These are phyloP conservation scores for Xylaria sp. DNA, from an alignment of 2,329 filamentous ascomycete species.

Conservation along the genomic window DNA sequence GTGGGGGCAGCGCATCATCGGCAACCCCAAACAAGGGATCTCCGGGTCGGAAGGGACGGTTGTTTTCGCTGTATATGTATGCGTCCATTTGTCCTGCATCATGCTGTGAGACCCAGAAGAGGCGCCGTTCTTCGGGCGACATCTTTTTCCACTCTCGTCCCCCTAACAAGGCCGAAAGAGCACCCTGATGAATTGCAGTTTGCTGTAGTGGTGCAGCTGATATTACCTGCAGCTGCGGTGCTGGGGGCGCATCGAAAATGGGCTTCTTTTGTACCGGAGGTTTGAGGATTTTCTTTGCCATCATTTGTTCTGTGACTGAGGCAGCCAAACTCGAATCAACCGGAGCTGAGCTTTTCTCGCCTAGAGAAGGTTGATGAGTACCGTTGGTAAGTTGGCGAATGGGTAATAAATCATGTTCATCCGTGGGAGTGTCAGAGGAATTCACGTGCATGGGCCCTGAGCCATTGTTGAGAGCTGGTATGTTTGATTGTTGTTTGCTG, in stretches of 20 bases:
- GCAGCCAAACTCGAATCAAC: neutral
- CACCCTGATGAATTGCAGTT: neutral
- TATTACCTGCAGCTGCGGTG: neutral
- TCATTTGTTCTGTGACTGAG: slow-evolving; percentile 4
- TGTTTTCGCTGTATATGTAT: slow-evolving; percentile 53
- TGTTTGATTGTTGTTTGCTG: slow-evolving; percentile 16
- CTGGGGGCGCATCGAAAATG: neutral
- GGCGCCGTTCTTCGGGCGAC: slow-evolving; percentile 38
- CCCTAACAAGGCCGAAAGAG: slow-evolving; percentile 25
- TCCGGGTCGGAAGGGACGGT: slow-evolving; percentile 45
- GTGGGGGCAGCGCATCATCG: slow-evolving; percentile 30
- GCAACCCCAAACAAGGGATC: slow-evolving; percentile 39
- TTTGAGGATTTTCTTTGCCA: slow-evolving; percentile 3
- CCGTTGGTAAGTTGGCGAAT: slow-evolving; percentile 12
- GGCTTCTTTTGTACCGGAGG: neutral
- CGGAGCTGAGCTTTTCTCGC: slow-evolving; percentile 14
- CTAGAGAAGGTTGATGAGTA: neutral
- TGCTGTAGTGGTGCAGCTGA: neutral
- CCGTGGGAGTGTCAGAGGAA: slow-evolving; percentile 1
- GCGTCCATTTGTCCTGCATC: slow-evolving; percentile 50
- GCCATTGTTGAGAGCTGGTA: neutral
- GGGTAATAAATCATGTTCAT: neutral
- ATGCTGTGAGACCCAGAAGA: slow-evolving; percentile 42
- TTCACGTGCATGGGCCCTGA: slow-evolving; percentile 7
- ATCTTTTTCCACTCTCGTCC: slow-evolving; percentile 35